A percentile compares a stretch with the other conserved stretches of the same genome.
phyloP scores from a whole-genome alignment of 2,329 filamentous ascomycete genomes.

The Trichoderma harzianum region DNA sequence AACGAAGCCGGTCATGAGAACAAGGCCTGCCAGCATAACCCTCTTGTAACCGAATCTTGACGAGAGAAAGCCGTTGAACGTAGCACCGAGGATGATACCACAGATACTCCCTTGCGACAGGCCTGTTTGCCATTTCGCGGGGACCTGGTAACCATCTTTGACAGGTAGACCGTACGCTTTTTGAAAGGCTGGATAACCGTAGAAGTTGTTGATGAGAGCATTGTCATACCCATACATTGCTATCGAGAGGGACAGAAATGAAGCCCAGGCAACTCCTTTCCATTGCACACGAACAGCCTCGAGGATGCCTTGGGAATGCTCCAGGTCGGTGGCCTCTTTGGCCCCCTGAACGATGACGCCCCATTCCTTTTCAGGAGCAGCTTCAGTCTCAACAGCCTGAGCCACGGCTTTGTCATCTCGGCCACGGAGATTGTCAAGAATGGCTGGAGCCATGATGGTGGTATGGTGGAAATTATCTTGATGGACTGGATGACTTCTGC shows the following conservation, averaged over 20 bases:
- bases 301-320: constrained; percentile 13
- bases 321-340: background rate
- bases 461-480: background rate
- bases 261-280: constrained; percentile 11
- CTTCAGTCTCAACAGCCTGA: background rate
- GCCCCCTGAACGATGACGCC: background rate
- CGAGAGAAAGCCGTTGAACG: constrained; percentile 21
- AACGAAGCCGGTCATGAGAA: constrained; percentile 39
- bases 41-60: constrained; percentile 41
- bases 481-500: background rate
- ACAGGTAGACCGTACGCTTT: constrained; percentile 28
- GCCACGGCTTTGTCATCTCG: background rate
- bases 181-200: constrained; percentile 30
- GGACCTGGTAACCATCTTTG: constrained; percentile 28
- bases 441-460: background rate
- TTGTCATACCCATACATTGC: constrained; percentile 44
- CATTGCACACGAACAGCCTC: constrained; percentile 1
- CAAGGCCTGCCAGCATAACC: constrained; percentile 36
- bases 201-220: constrained; percentile 37
- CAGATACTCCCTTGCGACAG: constrained; percentile 46
- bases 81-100: constrained; percentile 32
- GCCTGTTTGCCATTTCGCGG: constrained; percentile 49
- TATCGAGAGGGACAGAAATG: constrained; percentile 21
- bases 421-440: background rate
- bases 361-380: constrained; percentile 1